These are phyloP conservation scores for Ramaria sp. DNA, from an alignment of 768 basidiomycete genomes.

Conservation along the genomic window DNA sequence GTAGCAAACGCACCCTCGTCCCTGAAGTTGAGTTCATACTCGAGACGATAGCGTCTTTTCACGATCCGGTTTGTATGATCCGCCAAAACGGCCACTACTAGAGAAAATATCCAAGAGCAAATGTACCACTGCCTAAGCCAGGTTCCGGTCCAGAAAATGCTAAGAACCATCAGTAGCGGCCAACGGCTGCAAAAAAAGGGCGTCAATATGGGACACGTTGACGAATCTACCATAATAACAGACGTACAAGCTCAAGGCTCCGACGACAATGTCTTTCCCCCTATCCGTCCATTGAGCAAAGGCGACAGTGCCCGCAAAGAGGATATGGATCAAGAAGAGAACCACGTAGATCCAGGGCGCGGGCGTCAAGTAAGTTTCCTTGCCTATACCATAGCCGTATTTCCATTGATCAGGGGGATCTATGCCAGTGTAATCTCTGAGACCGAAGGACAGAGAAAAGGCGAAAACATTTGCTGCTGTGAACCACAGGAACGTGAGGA, in stretches of 20 bases:
- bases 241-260: conserved; percentile 5
- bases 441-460: conserved; percentile 10
- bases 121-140: conserved; percentile 10
- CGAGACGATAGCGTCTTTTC: conserved; percentile 9
- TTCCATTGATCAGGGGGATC: conserved; percentile 7
- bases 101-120: conserved; percentile 5
- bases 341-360: conserved; percentile 5
- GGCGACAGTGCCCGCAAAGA: conserved; percentile 10
- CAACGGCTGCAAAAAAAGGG: conserved; percentile 4
- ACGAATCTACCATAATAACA: neutral
- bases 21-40: conserved; percentile 4
- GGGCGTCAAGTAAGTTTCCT: conserved; percentile 9
- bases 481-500: conserved; percentile 9
- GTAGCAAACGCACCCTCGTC: conserved; percentile 6
- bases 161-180: conserved; percentile 9
- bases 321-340: conserved; percentile 9
- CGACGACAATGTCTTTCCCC: conserved; percentile 10
- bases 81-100: conserved; percentile 6
- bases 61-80: conserved; percentile 5
- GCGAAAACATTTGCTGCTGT: conserved; percentile 11
- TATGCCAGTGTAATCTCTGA: conserved; percentile 2
- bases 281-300: conserved; percentile 10
- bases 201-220: neutral
- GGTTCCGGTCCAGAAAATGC: conserved; percentile 10
- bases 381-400: conserved; percentile 11